phyloP scores from a whole-genome alignment of 768 basidiomycete genomes.

The Obba rivulosa region DNA sequence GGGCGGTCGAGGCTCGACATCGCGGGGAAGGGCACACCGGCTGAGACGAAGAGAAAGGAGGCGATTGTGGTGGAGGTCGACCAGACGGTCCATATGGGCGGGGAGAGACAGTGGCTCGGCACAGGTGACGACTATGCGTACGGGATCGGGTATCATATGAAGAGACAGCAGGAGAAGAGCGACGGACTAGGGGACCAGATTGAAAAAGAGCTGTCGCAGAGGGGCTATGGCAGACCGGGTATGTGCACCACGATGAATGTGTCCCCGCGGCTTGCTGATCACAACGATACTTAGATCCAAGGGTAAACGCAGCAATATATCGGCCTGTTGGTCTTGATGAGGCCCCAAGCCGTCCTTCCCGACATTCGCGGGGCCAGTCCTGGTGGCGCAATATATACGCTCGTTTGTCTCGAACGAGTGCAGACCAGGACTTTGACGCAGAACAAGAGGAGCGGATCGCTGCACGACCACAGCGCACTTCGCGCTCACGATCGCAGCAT shows the following conservation, averaged over 20 bases:
- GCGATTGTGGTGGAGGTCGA: constrained; percentile 36
- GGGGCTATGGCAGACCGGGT: constrained; percentile 33
- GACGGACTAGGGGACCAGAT: constrained; percentile 49
- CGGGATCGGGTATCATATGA: constrained; percentile 29
- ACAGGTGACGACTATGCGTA: constrained; percentile 41
- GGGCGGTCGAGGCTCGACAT: constrained; percentile 23
- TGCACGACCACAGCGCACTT: constrained; percentile 3
- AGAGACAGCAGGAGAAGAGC: constrained; percentile 39
- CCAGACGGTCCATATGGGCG: constrained; percentile 36
- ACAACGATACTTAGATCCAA: no score
- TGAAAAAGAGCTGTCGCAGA: constrained; percentile 44
- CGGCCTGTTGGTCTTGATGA: constrained; percentile 17
- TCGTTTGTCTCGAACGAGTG: constrained; percentile 9
- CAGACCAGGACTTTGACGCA: background rate
- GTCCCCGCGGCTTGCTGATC: no score
- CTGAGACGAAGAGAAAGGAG: constrained; percentile 3
- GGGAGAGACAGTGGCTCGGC: constrained; percentile 49
- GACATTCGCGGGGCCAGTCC: constrained; percentile 1
- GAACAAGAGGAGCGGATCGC: no score
- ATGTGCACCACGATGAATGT: background rate
- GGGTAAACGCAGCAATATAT: constrained; percentile 13
- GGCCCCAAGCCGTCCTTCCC: constrained; percentile 16
- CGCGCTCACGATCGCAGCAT: constrained; percentile 7
- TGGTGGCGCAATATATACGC: constrained; percentile 16
- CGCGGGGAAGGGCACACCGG: constrained; percentile 6